Conservation (phyloP, 2,329 filamentous ascomycete species). For the Escovopsis sp. region DNA sequence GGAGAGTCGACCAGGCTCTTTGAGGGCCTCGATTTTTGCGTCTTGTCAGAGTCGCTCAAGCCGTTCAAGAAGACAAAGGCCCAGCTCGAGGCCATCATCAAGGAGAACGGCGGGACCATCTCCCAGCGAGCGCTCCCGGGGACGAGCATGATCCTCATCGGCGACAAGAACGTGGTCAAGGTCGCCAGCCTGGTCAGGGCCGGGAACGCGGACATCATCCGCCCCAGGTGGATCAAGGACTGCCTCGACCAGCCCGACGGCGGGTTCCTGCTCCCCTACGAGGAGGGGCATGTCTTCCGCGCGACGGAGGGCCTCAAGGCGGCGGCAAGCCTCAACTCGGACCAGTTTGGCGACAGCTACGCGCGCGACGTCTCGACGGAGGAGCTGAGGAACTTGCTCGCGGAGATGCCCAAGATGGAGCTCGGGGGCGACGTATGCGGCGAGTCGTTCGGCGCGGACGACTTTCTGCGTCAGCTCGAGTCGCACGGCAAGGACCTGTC, state of each 20-base stretch:
- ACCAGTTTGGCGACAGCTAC: conserved; percentile 74
- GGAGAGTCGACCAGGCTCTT: conserved; percentile 53
- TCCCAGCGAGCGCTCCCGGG: conserved; percentile 56
- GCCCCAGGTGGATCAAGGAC: conserved; percentile 71
- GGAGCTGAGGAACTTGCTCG: conserved; percentile 43
- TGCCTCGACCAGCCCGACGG: conserved; percentile 48
- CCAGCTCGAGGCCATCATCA: conserved; percentile 68
- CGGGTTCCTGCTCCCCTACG: conserved; percentile 48
- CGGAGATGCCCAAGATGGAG: conserved; percentile 35
- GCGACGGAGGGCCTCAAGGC: conserved; percentile 40
- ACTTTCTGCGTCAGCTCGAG: conserved; percentile 40
- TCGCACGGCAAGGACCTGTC: conserved; percentile 39
- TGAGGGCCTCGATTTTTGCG: conserved; percentile 61
- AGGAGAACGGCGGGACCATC: conserved; percentile 66
- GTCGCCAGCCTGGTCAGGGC: conserved; percentile 69
- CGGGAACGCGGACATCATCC: conserved; percentile 56
- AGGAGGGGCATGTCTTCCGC: conserved; percentile 56
- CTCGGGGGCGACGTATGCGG: no score
- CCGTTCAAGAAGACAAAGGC: conserved; percentile 59
- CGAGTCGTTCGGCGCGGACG: conserved; percentile 26
- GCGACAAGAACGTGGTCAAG: conserved; percentile 67
- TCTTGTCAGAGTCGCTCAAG: conserved; percentile 60
- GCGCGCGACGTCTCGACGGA: conserved; percentile 49
- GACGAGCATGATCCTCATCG: conserved; percentile 54
- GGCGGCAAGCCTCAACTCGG: conserved; percentile 47